phyloP scores from a whole-genome alignment of 2,329 filamentous ascomycete species.

The Epicoccum sorghinum region DNA sequence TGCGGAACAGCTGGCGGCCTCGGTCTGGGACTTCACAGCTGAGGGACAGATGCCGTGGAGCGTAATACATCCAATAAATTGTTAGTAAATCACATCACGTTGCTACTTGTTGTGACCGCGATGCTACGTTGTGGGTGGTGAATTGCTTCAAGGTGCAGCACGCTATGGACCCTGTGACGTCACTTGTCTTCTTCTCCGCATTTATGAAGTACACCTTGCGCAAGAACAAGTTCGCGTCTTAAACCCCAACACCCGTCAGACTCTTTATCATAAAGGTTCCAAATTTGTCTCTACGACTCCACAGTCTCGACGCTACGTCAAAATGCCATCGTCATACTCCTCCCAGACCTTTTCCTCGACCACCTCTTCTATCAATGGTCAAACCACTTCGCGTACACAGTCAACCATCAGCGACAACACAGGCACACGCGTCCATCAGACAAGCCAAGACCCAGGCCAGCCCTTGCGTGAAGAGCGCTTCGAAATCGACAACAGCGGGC shows the following conservation, averaged over 20 bases:
- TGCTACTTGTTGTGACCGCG: neutral
- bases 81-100: neutral
- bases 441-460: conserved; percentile 36
- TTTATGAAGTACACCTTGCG: neutral
- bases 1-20: neutral
- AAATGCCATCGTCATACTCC: conserved; percentile 30
- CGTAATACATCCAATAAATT: neutral
- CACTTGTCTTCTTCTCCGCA: conserved; percentile 1
- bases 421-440: conserved; percentile 37
- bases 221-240: neutral
- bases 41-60: neutral
- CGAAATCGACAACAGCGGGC: conserved; percentile 30
- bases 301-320: neutral
- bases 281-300: neutral
- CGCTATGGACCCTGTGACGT: conserved; percentile 12
- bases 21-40: neutral
- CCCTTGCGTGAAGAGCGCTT: conserved; percentile 32
- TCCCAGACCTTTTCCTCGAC: conserved; percentile 35
- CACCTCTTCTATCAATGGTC: conserved; percentile 35
- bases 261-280: neutral
- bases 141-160: neutral
- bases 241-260: neutral
- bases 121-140: neutral
- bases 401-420: conserved; percentile 33
- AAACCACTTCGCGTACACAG: conserved; percentile 34